Base-by-base conservation (phyloP, 768 basidiomycete species). In the Collybiopsis luxurians region DNA sequence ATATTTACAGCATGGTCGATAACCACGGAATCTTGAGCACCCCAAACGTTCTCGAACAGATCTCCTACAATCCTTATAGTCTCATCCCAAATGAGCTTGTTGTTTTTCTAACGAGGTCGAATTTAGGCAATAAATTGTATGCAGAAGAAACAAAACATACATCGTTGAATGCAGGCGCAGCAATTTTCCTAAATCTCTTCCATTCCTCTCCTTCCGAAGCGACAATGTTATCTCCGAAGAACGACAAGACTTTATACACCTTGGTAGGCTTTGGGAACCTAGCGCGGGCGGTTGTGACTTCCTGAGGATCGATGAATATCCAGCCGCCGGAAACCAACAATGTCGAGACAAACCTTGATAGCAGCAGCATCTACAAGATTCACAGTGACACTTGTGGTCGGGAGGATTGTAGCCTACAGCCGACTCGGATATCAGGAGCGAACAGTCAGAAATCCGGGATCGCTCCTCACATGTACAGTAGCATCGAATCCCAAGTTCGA, bases 111-210 rank as follows among this genome's bases (percentile, higher is more conserved):
- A 5, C 19, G 19, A 10, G 3, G 30, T 27, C n/a, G n/a, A 3
- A 3, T 27, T 26, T 24, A 34, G 21, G 21, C 2, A 43, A 34
- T 13, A 13, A 34, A 26, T 17, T 3, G 36, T 11, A 21, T 4
- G 12, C 17, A 47, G 34, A 47, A 23, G n/a, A 39, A 15, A 12
- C 9, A 17, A 27, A 42, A 55, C 69, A 43, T 54, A 84, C 84
- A 66, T 86, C 84, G 5, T 82, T 82, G 65, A 87, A 88, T 0
- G 84, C 79, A n/a, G 85, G 84, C 1, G 82, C 83, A 17, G 79
- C 71, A 40, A 88, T 78, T 64, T 82, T 84, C 45, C 85, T 70
- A 59, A 84, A 85, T 28, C 78, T 78, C 66, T 85, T 85, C 86
- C 86, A 89, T 57, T 82, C 75, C 3, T 82, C 79, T 21, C 80